These are phyloP conservation scores for Trichoderma afroharzianum DNA, from an alignment of 2,329 filamentous ascomycete genomes.

Conservation along the genomic window DNA sequence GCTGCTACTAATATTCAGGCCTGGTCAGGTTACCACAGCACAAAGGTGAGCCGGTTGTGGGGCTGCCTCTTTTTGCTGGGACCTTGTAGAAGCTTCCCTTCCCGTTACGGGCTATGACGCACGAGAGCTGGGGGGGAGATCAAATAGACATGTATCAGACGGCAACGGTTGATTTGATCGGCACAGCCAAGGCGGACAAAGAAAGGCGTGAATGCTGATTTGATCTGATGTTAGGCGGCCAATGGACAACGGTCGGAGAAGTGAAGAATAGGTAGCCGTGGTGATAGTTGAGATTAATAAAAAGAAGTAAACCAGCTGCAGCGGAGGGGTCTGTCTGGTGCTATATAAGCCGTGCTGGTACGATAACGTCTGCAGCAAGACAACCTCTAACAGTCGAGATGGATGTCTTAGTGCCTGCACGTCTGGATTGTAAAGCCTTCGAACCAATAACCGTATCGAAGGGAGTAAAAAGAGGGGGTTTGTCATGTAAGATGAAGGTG, in stretches of 20 bases:
- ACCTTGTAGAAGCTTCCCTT: slow-evolving; percentile 33
- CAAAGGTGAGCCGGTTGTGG: slow-evolving; percentile 11
- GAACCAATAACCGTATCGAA: background rate
- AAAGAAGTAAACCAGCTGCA: background rate
- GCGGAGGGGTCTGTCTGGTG: background rate
- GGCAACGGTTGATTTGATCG: background rate
- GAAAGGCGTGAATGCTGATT: background rate
- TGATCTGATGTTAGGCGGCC: background rate
- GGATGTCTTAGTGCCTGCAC: background rate
- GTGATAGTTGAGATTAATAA: background rate
- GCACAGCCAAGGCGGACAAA: background rate
- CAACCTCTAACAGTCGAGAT: background rate
- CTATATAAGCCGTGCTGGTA: background rate
- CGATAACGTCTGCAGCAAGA: background rate
- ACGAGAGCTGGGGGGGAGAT: background rate
- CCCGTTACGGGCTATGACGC: slow-evolving; percentile 12
- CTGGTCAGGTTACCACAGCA: background rate
- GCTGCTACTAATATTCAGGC: slow-evolving; percentile 3
- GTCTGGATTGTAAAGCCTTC: background rate
- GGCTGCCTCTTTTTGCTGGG: slow-evolving; percentile 20
- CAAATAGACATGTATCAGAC: background rate
- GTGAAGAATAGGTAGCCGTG: background rate
- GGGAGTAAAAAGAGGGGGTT: background rate
- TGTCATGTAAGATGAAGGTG: background rate
- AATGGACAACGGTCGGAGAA: background rate